Conservation (phyloP, 2,329 filamentous ascomycete species). For the Rutstroemia sp. region DNA sequence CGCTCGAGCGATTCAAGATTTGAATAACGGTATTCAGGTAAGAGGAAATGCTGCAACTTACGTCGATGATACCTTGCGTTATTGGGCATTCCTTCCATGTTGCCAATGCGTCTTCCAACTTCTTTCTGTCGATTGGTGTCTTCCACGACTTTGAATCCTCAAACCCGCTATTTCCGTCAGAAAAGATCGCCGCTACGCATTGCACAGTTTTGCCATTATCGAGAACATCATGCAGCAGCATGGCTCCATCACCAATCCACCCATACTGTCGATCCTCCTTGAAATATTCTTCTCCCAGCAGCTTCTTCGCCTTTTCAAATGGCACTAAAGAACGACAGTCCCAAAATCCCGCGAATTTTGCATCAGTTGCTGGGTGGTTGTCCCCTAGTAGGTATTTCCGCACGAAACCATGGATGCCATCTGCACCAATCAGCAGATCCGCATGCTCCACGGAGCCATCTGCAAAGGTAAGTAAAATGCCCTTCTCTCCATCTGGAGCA, state of each 20-base stretch:
- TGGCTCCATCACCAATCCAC: not conserved
- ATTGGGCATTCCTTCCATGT: not conserved
- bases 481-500: not conserved
- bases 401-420: not conserved
- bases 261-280: not conserved
- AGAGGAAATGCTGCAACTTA: too few species aligned
- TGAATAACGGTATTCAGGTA: too few species aligned
- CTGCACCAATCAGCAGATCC: not conserved
- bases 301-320: not conserved
- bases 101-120: not conserved
- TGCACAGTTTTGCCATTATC: not conserved
- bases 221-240: not conserved
- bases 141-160: not conserved
- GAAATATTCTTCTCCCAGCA: not conserved
- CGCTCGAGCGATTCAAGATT: too few species aligned
- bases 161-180: not conserved
- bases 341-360: not conserved
- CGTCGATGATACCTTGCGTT: not conserved
- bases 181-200: not conserved
- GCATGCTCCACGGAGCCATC: not conserved
- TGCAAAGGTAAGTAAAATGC: not conserved
- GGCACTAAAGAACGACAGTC: not conserved
- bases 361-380: not conserved
- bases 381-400: not conserved
- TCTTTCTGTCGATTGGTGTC: not conserved